Evolutionary conservation across 2,329 filamentous ascomycete species (phyloP).

Genomic region (Fusarium incarnatum): DNA sequence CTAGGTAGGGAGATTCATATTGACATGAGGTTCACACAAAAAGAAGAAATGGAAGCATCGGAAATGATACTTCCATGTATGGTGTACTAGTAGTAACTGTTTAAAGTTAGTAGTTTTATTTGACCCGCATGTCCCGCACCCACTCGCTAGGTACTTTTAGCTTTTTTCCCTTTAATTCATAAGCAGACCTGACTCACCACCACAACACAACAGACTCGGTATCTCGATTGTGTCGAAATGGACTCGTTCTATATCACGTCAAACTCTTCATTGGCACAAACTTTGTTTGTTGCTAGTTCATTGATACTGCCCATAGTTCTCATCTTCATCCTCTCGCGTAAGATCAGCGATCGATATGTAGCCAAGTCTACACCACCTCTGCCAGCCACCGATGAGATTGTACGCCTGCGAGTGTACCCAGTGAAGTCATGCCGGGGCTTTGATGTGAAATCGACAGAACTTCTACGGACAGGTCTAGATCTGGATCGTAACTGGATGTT

Average conservation of each 20-base stretch:
- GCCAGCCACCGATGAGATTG: conserved; percentile 40
- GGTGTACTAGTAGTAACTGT: not conserved
- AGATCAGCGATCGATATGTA: not conserved
- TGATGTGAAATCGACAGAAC: conserved; percentile 61
- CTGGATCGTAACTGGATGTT: conserved; percentile 77
- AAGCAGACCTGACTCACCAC: not conserved
- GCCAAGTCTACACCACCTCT: conserved; percentile 13
- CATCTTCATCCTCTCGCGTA: conserved; percentile 15
- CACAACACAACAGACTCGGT: conserved; percentile 2
- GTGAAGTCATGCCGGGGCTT: conserved; percentile 76
- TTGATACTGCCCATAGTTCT: conserved; percentile 17
- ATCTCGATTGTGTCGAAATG: conserved; percentile 2
- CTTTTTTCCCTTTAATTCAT: not conserved
- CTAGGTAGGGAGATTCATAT: too few relatives aligned
- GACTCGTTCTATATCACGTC: not conserved
- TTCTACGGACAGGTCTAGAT: conserved; percentile 68
- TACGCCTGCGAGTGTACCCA: conserved; percentile 67
- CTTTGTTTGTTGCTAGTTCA: conserved; percentile 1
- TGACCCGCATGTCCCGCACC: conserved; percentile 9
- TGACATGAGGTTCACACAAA: not conserved
- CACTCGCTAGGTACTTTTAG: not conserved
- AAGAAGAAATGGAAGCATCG: not conserved
- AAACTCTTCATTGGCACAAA: conserved; percentile 1
- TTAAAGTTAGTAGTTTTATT: not conserved
- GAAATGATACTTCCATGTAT: not conserved